phyloP scores from a whole-genome alignment of 106 monocot genomes.

The Amphibolis antarctica region DNA sequence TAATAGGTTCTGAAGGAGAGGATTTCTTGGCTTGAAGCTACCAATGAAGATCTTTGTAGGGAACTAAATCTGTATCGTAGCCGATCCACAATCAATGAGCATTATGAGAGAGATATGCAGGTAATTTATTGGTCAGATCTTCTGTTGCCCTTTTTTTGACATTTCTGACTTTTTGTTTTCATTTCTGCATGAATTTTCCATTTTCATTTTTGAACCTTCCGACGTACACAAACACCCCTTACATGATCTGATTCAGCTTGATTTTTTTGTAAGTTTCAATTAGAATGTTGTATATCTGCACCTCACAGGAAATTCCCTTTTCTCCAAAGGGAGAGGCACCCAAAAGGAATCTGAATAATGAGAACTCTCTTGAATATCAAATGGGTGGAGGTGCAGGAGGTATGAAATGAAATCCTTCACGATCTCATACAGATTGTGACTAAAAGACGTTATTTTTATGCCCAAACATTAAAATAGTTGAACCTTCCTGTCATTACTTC shows the following conservation, averaged over 20 bases:
- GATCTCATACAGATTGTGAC: no score
- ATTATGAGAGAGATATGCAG: conserved; percentile 39
- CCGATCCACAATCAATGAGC: conserved; percentile 22
- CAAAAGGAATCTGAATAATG: conserved; percentile 55
- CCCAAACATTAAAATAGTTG: neutral
- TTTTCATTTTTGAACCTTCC: no score
- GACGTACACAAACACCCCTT: no score
- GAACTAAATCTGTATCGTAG: conserved; percentile 51
- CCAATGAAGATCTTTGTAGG: conserved; percentile 72
- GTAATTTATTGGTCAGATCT: conserved; percentile 16
- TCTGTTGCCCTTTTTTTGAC: neutral
- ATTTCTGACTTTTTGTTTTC: no score
- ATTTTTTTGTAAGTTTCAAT: neutral
- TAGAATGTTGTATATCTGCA: neutral
- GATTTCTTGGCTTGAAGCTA: conserved; percentile 80
- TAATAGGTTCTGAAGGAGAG: conserved; percentile 68
- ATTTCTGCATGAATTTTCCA: no score
- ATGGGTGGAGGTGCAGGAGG: conserved; percentile 51
- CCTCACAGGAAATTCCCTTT: conserved; percentile 42
- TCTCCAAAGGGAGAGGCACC: conserved; percentile 52
- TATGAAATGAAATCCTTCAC: no score
- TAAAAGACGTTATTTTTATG: neutral
- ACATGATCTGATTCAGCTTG: neutral
- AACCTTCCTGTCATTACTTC: neutral
- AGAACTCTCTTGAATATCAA: conserved; percentile 46